phyloP scores from a whole-genome alignment of 257 asterid species.

The Nicotiana undulata region DNA sequence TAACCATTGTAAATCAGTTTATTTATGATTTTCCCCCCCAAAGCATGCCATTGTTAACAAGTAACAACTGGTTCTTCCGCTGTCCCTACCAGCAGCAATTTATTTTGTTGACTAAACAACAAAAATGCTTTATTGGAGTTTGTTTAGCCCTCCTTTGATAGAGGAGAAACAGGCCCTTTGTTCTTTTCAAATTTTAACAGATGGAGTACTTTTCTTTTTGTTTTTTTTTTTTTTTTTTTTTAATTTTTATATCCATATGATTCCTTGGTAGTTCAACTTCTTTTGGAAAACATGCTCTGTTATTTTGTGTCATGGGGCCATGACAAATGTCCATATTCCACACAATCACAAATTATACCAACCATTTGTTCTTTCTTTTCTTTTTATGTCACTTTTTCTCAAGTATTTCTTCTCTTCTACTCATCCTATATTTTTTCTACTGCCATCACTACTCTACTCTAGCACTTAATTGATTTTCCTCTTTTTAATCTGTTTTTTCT shows the following conservation, averaged over 20 bases:
- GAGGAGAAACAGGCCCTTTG: constrained; percentile 8
- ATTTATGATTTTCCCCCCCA: too few relatives aligned
- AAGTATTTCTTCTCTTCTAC: constrained; percentile 51
- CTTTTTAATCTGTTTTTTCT: constrained; percentile 15
- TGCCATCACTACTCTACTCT: constrained; percentile 19
- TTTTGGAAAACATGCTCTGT: background rate
- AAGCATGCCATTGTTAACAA: background rate
- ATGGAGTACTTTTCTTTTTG: background rate
- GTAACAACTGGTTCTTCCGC: background rate
- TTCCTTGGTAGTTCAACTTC: constrained; percentile 10
- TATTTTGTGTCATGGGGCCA: constrained; percentile 28
- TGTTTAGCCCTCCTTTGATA: constrained; percentile 24
- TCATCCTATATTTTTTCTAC: constrained; percentile 25
- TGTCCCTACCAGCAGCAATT: constrained; percentile 19
- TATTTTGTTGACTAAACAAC: constrained; percentile 13
- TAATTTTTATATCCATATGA: background rate
- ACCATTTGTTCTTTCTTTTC: constrained; percentile 23
- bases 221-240: background rate
- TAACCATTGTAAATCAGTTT: too few relatives aligned
- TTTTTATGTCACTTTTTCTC: constrained; percentile 27
- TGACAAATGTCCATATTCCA: constrained; percentile 24
- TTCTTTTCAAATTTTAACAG: background rate
- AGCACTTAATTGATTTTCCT: constrained; percentile 8
- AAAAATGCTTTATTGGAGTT: constrained; percentile 9
- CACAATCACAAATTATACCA: constrained; percentile 10